phyloP scores from a whole-genome alignment of 768 basidiomycete species.

The Aureoboletus auriporus region DNA sequence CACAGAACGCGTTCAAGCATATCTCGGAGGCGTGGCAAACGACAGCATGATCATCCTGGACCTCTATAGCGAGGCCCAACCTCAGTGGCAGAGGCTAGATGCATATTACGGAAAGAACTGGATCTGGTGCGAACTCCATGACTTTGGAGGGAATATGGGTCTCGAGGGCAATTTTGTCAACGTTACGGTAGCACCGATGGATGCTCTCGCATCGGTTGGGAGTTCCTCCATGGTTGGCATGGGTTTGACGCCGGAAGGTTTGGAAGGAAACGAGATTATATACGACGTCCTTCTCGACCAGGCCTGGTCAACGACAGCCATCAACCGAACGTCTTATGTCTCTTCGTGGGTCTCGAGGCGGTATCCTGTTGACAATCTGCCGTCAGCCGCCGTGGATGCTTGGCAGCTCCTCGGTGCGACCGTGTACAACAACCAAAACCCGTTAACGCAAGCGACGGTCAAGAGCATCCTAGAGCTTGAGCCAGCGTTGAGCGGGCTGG shows the following conservation, averaged over 20 bases:
- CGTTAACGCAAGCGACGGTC: slow-evolving; percentile 29
- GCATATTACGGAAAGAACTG: slow-evolving; percentile 39
- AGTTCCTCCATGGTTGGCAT: slow-evolving; percentile 35
- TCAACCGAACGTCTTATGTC: slow-evolving; percentile 32
- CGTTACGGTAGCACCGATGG: slow-evolving; percentile 30
- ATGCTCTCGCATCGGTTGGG: slow-evolving; percentile 27
- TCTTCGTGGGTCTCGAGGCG: slow-evolving; percentile 34
- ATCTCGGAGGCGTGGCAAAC: slow-evolving; percentile 35
- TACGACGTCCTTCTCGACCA: slow-evolving; percentile 40
- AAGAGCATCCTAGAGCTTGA: slow-evolving; percentile 38
- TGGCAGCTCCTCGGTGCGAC: slow-evolving; percentile 35
- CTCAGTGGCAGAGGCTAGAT: slow-evolving; percentile 39
- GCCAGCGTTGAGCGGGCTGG: slow-evolving; percentile 32
- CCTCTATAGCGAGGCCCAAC: slow-evolving; percentile 36
- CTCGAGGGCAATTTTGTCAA: slow-evolving; percentile 36
- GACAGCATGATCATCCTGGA: slow-evolving; percentile 41
- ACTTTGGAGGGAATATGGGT: slow-evolving; percentile 37
- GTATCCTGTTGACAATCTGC: slow-evolving; percentile 29
- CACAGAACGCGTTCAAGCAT: slow-evolving; percentile 35
- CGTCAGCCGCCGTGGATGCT: slow-evolving; percentile 25
- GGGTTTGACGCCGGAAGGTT: slow-evolving; percentile 38
- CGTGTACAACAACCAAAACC: slow-evolving; percentile 37
- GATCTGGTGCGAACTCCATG: slow-evolving; percentile 41
- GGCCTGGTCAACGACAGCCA: slow-evolving; percentile 34
- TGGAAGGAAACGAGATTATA: slow-evolving; percentile 40